Conservation (phyloP, 257 asterid species). For the Anisodus tanguticus region DNA sequence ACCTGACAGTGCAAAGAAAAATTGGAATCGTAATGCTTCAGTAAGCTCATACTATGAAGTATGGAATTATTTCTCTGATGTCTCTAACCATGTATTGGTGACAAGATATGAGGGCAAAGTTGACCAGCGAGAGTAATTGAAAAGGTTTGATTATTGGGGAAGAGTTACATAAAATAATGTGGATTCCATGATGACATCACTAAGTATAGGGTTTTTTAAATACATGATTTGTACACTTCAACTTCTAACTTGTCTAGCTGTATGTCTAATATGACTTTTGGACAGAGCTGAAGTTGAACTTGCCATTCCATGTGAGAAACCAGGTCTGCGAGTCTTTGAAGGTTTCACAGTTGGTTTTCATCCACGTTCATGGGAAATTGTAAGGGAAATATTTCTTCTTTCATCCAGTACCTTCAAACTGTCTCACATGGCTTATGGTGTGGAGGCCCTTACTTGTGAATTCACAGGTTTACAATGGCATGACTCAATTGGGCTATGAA, state of each 20-base stretch:
- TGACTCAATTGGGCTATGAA: slow-evolving; percentile 93
- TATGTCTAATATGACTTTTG: slow-evolving; percentile 34
- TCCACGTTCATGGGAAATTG: slow-evolving; percentile 95
- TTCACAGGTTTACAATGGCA: slow-evolving; percentile 83
- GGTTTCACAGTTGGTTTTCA: slow-evolving; percentile 97
- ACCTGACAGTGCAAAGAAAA: not conserved
- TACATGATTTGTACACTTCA: slow-evolving; percentile 3
- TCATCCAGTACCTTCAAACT: slow-evolving; percentile 14
- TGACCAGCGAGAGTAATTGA: not conserved
- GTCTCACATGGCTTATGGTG: slow-evolving; percentile 32
- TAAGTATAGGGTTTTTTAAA: not conserved
- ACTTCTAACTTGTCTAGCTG: slow-evolving; percentile 1
- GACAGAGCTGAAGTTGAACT: slow-evolving; percentile 78
- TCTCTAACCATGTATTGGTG: not conserved
- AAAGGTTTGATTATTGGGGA: slow-evolving; percentile 9
- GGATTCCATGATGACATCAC: not conserved
- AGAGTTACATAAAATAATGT: not conserved
- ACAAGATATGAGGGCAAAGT: slow-evolving; percentile 15
- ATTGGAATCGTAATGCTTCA: not conserved
- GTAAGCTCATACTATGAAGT: not conserved
- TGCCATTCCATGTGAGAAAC: slow-evolving; percentile 86
- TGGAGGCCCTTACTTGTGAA: slow-evolving; percentile 34
- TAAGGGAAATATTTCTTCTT: slow-evolving; percentile 41
- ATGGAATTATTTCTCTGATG: not conserved
- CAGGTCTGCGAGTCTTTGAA: slow-evolving; percentile 81